Conservation (phyloP, 345 rosid genomes). For the Aurinia saxatilis region DNA sequence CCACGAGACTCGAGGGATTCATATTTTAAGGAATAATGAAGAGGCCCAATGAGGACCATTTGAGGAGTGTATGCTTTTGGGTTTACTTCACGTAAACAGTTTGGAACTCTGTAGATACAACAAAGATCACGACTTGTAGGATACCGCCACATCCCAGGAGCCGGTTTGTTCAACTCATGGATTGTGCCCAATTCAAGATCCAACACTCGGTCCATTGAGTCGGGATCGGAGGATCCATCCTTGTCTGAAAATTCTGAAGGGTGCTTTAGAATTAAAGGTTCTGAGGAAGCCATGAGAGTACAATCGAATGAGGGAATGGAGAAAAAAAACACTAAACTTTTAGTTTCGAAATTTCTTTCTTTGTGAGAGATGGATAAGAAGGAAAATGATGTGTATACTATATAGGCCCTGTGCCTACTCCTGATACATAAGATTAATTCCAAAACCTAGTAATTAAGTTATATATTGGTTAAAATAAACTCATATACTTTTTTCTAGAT, state of each 20-base stretch:
- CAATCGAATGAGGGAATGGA: too few species aligned
- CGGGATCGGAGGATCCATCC: too few species aligned
- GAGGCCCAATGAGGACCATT: not conserved
- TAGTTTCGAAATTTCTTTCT: not conserved
- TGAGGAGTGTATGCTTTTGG: constrained; percentile 9
- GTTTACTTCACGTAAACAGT: not conserved
- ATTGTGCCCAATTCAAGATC: not conserved
- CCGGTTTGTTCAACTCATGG: not conserved
- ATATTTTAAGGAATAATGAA: not conserved
- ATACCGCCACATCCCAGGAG: not conserved
- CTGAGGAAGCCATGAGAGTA: too few species aligned
- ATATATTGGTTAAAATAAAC: too few species aligned
- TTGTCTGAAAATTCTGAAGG: not conserved
- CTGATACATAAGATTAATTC: not conserved
- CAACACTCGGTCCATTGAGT: not conserved
- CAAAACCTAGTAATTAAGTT: too few species aligned
- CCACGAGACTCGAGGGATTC: not conserved
- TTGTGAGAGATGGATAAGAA: not conserved
- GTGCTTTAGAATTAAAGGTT: too few species aligned
- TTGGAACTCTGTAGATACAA: constrained; percentile 17
- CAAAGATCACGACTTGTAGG: not conserved
- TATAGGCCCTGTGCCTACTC: not conserved
- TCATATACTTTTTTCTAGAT: too few species aligned
- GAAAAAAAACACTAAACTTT: not conserved
- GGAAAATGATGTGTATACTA: not conserved